These are phyloP conservation scores for Clathrospora elynae DNA, from an alignment of 2,329 filamentous ascomycete species.

Conservation along the genomic window DNA sequence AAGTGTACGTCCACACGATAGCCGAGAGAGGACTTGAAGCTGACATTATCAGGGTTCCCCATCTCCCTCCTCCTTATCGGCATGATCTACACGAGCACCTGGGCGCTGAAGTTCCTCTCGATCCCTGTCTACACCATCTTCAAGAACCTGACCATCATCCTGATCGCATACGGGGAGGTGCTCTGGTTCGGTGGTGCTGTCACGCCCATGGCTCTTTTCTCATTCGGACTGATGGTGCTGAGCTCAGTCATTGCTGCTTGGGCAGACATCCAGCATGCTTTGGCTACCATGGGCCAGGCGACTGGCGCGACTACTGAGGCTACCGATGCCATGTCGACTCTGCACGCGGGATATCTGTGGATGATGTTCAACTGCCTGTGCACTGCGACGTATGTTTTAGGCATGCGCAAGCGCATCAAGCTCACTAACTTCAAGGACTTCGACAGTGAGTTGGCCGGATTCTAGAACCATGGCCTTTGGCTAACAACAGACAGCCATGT, in stretches of 20 bases:
- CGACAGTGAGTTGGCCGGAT: slow-evolving; percentile 73
- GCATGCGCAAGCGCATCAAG: slow-evolving; percentile 99
- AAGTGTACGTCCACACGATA: slow-evolving; percentile 70
- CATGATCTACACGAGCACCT: slow-evolving; percentile 98
- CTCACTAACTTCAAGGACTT: slow-evolving; percentile 99
- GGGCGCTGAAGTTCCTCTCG: slow-evolving; percentile 93
- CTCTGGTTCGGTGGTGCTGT: slow-evolving; percentile 97
- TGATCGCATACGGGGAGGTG: slow-evolving; percentile 97
- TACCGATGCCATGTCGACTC: slow-evolving; percentile 77
- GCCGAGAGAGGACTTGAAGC: slow-evolving; percentile 1
- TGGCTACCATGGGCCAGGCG: slow-evolving; percentile 64
- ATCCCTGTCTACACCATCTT: slow-evolving; percentile 99
- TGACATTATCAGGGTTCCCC: slow-evolving; percentile 75
- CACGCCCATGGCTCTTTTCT: slow-evolving; percentile 82
- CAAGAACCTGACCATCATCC: slow-evolving; percentile 98
- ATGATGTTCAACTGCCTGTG: slow-evolving; percentile 97
- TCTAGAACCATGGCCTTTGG: neutral
- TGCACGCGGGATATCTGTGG: slow-evolving; percentile 96
- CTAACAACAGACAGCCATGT: slow-evolving; percentile 75
- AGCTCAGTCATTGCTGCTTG: slow-evolving; percentile 94
- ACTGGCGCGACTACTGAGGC: slow-evolving; percentile 68
- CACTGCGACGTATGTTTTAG: slow-evolving; percentile 84
- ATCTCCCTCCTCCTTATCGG: slow-evolving; percentile 94
- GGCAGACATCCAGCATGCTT: slow-evolving; percentile 90
- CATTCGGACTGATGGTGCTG: slow-evolving; percentile 94